phyloP scores from a whole-genome alignment of 2,329 filamentous ascomycete genomes.

The Lachnellula arida region DNA sequence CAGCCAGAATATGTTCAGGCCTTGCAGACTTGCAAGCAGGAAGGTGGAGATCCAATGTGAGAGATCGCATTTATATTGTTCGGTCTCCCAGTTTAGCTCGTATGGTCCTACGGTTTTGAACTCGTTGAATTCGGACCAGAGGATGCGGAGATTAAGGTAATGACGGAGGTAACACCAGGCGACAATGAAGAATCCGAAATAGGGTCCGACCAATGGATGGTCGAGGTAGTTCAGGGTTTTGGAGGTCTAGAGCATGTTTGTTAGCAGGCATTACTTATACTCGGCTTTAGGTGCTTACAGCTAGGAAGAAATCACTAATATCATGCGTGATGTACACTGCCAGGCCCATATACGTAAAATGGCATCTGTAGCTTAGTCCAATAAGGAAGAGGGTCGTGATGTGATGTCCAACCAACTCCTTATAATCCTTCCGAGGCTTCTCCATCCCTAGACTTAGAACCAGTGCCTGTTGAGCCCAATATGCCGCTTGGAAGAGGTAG shows the following conservation, averaged over 20 bases:
- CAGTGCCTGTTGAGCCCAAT: slow-evolving; percentile 92
- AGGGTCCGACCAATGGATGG: slow-evolving; percentile 68
- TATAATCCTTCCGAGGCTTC: slow-evolving; percentile 91
- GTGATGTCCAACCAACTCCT: slow-evolving; percentile 86
- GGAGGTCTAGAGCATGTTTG: slow-evolving; percentile 57
- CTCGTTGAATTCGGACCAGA: slow-evolving; percentile 69
- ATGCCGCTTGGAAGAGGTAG: slow-evolving; percentile 87
- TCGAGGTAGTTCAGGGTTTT: slow-evolving; percentile 92
- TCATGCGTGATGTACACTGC: slow-evolving; percentile 94
- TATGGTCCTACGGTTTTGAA: slow-evolving; percentile 71
- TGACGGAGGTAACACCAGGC: slow-evolving; percentile 89
- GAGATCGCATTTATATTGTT: slow-evolving; percentile 73
- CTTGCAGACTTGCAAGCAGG: slow-evolving; percentile 63
- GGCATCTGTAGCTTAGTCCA: slow-evolving; percentile 83
- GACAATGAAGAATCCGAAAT: slow-evolving; percentile 77
- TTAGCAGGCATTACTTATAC: neutral
- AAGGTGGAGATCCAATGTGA: slow-evolving; percentile 62
- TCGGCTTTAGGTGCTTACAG: slow-evolving; percentile 51
- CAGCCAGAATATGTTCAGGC: slow-evolving; percentile 76
- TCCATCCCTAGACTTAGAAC: slow-evolving; percentile 85
- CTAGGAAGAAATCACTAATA: slow-evolving; percentile 91
- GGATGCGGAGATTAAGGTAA: slow-evolving; percentile 72
- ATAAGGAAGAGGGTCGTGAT: slow-evolving; percentile 84
- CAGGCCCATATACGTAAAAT: slow-evolving; percentile 92
- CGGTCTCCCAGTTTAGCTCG: slow-evolving; percentile 67